phyloP scores from a whole-genome alignment of 306 rosid genomes.

The Malus orientalis region DNA sequence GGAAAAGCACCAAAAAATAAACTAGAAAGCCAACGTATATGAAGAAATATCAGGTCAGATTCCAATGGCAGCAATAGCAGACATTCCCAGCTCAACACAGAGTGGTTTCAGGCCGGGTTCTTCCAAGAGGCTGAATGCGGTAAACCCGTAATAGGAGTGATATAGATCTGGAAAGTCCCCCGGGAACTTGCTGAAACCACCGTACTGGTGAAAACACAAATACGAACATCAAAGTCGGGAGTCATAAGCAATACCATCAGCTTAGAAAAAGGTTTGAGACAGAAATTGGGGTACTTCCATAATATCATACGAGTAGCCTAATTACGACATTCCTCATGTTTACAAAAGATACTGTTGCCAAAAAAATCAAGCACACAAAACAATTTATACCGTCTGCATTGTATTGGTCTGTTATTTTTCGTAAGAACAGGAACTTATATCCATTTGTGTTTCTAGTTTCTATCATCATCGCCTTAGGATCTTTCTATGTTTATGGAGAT shows the following conservation, averaged over 20 bases:
- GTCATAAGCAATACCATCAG: constrained; percentile 3
- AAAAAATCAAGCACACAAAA: neutral
- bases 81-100: constrained; percentile 58
- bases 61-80: constrained; percentile 39
- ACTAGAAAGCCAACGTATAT: neutral
- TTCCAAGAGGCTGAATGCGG: constrained; percentile 79
- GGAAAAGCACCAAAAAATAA: neutral
- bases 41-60: constrained; percentile 15
- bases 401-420: neutral
- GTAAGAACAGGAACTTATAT: neutral
- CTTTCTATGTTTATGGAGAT: neutral
- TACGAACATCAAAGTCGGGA: constrained; percentile 11
- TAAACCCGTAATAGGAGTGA: constrained; percentile 73
- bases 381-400: neutral
- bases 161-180: constrained; percentile 61
- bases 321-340: neutral
- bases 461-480: neutral
- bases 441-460: neutral
- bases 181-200: constrained; percentile 87
- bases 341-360: neutral
- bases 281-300: neutral
- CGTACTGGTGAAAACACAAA: constrained; percentile 51
- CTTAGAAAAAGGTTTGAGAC: neutral
- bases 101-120: constrained; percentile 60
- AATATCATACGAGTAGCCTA: neutral